Evolutionary conservation across 208 protist genomes (phyloP).

Genomic region (Crithidia sp.): DNA sequence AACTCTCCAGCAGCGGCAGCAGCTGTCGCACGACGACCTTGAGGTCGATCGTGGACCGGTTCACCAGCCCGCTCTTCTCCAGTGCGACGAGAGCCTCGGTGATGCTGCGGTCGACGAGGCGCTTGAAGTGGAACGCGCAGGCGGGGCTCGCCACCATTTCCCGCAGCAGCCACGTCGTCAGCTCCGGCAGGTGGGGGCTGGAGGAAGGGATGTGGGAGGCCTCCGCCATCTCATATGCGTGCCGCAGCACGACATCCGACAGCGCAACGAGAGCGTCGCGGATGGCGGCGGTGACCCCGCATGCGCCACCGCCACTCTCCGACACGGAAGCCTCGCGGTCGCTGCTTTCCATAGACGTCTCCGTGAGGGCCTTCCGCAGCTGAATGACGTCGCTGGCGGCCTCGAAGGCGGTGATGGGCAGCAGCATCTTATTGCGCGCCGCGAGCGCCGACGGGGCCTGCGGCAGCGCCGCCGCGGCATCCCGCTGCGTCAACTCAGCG

Average conservation of each 20-base stretch:
- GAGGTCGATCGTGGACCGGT: conserved; percentile 42
- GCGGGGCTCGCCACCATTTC: conserved; percentile 51
- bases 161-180: conserved; percentile 79
- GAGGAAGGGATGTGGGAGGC: conserved; percentile 42
- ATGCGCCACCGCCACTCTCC: background rate
- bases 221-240: conserved; percentile 32
- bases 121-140: conserved; percentile 66
- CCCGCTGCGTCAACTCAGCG: conserved; percentile 5
- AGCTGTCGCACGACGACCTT: conserved; percentile 48
- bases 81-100: conserved; percentile 58
- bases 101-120: conserved; percentile 57
- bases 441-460: conserved; percentile 9
- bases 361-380: conserved; percentile 23
- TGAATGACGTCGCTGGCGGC: conserved; percentile 27
- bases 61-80: conserved; percentile 61
- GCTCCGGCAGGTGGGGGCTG: conserved; percentile 47
- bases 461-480: background rate
- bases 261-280: conserved; percentile 17
- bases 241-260: conserved; percentile 28
- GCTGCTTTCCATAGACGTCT: background rate
- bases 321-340: background rate
- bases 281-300: background rate
- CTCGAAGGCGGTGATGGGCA: conserved; percentile 28
- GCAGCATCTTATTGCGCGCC: conserved; percentile 12
- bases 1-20: conserved; percentile 70